These are phyloP conservation scores for Radiomyces spectabilis DNA, from an alignment of 192 early-diverging fungal genomes.

Conservation along the genomic window DNA sequence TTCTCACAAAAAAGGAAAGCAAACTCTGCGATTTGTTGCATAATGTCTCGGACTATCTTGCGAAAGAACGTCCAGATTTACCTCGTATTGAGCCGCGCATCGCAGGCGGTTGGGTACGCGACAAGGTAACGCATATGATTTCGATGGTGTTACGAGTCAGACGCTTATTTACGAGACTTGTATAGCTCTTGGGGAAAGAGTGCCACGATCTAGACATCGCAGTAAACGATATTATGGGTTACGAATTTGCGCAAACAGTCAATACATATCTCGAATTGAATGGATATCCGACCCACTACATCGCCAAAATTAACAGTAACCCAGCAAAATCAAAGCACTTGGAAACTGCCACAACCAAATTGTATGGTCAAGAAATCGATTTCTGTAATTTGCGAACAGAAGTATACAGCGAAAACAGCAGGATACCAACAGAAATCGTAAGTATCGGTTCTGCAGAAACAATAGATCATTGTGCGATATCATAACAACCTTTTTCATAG, in stretches of 20 bases:
- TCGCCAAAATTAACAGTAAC: slow-evolving; percentile 86
- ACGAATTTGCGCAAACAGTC: slow-evolving; percentile 75
- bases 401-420: slow-evolving; percentile 70
- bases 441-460: background rate
- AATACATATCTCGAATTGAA: slow-evolving; percentile 51
- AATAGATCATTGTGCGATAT: background rate
- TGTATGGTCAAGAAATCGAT: slow-evolving; percentile 77
- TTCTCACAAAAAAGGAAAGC: slow-evolving; percentile 51
- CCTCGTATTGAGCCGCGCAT: slow-evolving; percentile 69
- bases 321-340: slow-evolving; percentile 96
- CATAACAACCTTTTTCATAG: slow-evolving; percentile 17
- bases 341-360: slow-evolving; percentile 87
- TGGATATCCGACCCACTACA: slow-evolving; percentile 29
- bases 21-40: slow-evolving; percentile 64
- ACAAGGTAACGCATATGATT: slow-evolving; percentile 58
- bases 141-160: background rate
- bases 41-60: slow-evolving; percentile 49
- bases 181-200: slow-evolving; percentile 72
- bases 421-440: slow-evolving; percentile 70
- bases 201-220: slow-evolving; percentile 94
- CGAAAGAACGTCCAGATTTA: slow-evolving; percentile 32
- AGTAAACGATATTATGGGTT: slow-evolving; percentile 88
- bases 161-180: background rate
- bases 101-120: slow-evolving; percentile 98
- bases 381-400: slow-evolving; percentile 96